Evolutionary conservation across 2,329 filamentous ascomycete species (phyloP).

Genomic region (Pseudovirgaria hyperparasitica): DNA sequence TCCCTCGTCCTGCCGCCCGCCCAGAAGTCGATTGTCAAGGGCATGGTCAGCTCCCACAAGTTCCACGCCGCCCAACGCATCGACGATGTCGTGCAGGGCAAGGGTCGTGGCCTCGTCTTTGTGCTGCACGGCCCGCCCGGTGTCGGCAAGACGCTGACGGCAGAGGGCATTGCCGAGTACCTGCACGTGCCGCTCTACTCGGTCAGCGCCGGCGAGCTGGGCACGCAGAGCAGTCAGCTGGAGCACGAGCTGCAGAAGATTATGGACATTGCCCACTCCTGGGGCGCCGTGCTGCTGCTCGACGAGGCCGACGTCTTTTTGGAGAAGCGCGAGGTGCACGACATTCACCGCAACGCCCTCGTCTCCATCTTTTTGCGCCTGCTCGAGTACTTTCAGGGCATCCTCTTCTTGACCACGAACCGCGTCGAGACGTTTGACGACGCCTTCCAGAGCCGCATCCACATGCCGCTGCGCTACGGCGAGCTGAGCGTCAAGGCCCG

Average conservation of each 20-base stretch:
- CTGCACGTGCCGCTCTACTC: constrained; percentile 73
- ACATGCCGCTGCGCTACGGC: constrained; percentile 72
- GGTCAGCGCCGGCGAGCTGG: constrained; percentile 70
- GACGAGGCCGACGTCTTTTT: constrained; percentile 56
- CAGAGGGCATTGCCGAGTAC: constrained; percentile 73
- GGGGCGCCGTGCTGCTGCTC: constrained; percentile 73
- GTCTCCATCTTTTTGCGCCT: constrained; percentile 79
- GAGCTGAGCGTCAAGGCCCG: constrained; percentile 60
- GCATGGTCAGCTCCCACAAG: constrained; percentile 72
- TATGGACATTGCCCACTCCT: constrained; percentile 71
- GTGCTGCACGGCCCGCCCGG: constrained; percentile 78
- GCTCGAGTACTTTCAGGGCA: constrained; percentile 85
- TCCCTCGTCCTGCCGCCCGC: constrained; percentile 59
- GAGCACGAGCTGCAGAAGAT: constrained; percentile 73
- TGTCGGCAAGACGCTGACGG: constrained; percentile 80
- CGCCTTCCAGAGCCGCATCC: constrained; percentile 78
- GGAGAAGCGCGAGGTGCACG: constrained; percentile 69
- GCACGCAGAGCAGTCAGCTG: constrained; percentile 57
- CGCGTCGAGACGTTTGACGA: constrained; percentile 81
- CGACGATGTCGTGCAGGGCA: constrained; percentile 59
- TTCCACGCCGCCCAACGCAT: constrained; percentile 71
- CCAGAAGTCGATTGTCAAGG: constrained; percentile 57
- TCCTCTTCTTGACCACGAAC: constrained; percentile 82
- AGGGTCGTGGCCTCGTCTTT: constrained; percentile 72
- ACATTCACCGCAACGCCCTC: constrained; percentile 73